Evolutionary conservation across 495 filamentous ascomycete genomes (phyloP).

Genomic region (Neurospora sp.): DNA sequence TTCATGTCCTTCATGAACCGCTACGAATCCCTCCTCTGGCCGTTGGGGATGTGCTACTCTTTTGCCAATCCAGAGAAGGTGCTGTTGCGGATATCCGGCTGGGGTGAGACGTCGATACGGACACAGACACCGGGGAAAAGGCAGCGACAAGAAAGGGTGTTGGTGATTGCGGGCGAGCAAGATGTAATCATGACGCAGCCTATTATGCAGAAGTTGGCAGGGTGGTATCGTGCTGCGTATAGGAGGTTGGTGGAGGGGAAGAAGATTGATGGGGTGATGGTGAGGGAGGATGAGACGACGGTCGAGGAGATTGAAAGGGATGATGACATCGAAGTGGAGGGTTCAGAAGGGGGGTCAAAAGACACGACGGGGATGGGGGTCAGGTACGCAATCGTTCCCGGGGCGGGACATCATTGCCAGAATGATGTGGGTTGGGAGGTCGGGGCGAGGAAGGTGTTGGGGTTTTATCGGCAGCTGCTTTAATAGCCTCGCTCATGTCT

Average conservation of each 20-base stretch:
- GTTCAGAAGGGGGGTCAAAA: conserved; percentile 7
- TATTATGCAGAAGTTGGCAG: conserved; percentile 25
- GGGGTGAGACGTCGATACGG: not conserved
- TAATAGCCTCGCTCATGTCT: not conserved
- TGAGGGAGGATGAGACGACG: conserved; percentile 39
- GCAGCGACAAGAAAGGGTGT: conserved; percentile 11
- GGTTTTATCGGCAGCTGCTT: conserved; percentile 21
- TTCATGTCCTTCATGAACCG: conserved; percentile 27
- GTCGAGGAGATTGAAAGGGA: conserved; percentile 23
- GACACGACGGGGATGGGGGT: conserved; percentile 20
- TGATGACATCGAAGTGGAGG: conserved; percentile 44
- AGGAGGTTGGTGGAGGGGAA: conserved; percentile 61
- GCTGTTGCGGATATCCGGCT: conserved; percentile 23
- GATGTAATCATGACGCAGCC: conserved; percentile 20
- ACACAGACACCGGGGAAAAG: not conserved
- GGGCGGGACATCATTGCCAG: conserved; percentile 36
- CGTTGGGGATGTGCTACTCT: conserved; percentile 28
- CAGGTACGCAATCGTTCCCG: conserved; percentile 22
- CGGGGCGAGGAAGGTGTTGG: conserved; percentile 27
- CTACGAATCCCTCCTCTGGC: conserved; percentile 38
- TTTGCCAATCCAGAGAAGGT: conserved; percentile 30
- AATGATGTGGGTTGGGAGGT: conserved; percentile 32
- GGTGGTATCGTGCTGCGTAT: conserved; percentile 33
- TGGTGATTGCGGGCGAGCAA: conserved; percentile 30
- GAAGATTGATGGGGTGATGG: conserved; percentile 58